A percentile compares a stretch with the other conserved stretches of the same genome.
Conservation (phyloP, 768 basidiomycete species). For the Floccularia luteovirens region DNA sequence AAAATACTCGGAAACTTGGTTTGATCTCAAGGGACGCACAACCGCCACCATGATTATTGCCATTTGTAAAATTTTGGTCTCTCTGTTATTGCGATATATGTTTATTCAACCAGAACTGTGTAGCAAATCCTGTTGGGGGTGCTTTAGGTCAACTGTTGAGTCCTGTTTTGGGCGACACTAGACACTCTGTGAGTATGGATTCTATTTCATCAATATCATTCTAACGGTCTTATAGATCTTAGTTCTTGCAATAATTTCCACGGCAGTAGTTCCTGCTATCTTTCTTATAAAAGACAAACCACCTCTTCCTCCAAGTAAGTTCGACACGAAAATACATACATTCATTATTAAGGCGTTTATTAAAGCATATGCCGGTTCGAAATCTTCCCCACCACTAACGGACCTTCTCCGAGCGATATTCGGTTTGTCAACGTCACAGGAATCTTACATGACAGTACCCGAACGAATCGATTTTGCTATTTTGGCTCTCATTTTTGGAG, state of each 20-base stretch:
- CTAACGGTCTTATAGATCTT: too few relatives aligned
- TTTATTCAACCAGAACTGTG: too few relatives aligned
- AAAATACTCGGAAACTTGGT: slow-evolving; percentile 80
- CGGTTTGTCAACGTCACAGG: slow-evolving; percentile 31
- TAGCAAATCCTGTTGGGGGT: slow-evolving; percentile 69
- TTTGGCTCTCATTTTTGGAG: slow-evolving; percentile 51
- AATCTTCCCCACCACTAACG: slow-evolving; percentile 40
- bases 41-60: slow-evolving; percentile 64
- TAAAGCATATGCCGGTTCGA: slow-evolving; percentile 63
- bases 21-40: slow-evolving; percentile 65
- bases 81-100: too few relatives aligned
- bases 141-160: slow-evolving; percentile 71
- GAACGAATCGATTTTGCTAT: slow-evolving; percentile 71
- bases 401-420: slow-evolving; percentile 49
- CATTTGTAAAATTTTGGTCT: slow-evolving; percentile 26
- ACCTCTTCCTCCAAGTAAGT: slow-evolving; percentile 73
- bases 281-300: slow-evolving; percentile 56
- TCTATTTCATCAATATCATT: too few relatives aligned
- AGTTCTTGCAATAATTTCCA: slow-evolving; percentile 64
- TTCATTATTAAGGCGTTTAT: slow-evolving; percentile 2
- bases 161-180: slow-evolving; percentile 45
- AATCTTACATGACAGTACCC: slow-evolving; percentile 49
- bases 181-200: slow-evolving; percentile 56
- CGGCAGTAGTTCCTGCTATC: slow-evolving; percentile 48
- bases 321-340: neutral